Conservation (phyloP, 495 filamentous ascomycete genomes). For the Penicillium tannophilum region DNA sequence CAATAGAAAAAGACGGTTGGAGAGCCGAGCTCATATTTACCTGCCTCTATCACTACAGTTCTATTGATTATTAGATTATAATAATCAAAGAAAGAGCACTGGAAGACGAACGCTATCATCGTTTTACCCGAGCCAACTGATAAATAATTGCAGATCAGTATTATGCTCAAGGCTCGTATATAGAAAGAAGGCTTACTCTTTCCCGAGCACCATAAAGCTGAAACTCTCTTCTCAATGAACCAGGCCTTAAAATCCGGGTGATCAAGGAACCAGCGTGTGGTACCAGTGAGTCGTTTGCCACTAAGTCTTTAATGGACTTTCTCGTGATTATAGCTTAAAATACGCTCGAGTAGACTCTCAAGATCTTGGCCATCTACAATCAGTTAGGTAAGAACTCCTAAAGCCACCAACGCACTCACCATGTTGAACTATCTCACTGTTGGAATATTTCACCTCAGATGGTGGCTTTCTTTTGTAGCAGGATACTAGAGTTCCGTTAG, state of each 20-base stretch:
- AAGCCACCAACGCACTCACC: neutral
- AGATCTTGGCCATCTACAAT: neutral
- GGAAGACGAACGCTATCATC: slow-evolving; percentile 25
- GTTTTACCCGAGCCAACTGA: slow-evolving; percentile 34
- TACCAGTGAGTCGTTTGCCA: slow-evolving; percentile 20
- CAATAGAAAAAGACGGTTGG: slow-evolving; percentile 2
- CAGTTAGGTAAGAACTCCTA: neutral
- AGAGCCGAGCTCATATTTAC: neutral
- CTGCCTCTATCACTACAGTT: neutral
- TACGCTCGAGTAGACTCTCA: neutral
- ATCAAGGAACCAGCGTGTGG: slow-evolving; percentile 25
- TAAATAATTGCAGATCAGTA: slow-evolving; percentile 7
- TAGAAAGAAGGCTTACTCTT: slow-evolving; percentile 21
- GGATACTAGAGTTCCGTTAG: neutral
- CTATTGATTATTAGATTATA: neutral
- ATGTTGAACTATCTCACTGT: neutral
- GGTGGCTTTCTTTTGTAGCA: neutral
- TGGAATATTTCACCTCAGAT: neutral
- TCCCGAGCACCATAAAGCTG: slow-evolving; percentile 30
- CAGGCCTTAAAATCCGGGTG: slow-evolving; percentile 24
- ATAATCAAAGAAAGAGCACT: neutral
- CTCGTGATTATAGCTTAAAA: slow-evolving; percentile 29
- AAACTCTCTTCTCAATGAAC: slow-evolving; percentile 12
- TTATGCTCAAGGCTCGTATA: slow-evolving; percentile 1
- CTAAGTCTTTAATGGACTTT: slow-evolving; percentile 21